Evolutionary conservation across 257 asterid genomes (phyloP).

Genomic region (Lycium barbarum): DNA sequence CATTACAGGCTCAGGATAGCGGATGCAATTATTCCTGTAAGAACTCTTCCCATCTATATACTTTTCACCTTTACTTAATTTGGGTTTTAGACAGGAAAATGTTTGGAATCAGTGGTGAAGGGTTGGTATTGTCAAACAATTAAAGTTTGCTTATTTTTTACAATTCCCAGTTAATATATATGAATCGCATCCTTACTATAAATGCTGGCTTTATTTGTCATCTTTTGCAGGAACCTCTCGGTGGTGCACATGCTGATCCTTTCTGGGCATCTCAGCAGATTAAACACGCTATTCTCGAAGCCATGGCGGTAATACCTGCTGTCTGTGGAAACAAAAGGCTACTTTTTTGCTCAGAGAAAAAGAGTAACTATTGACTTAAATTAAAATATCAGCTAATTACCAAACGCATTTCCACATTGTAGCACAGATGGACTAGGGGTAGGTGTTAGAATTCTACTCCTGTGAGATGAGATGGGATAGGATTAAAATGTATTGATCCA

Average conservation of each 20-base stretch:
- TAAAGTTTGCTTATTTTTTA: neutral
- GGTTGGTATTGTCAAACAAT: neutral
- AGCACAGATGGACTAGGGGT: neutral
- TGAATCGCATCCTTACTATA: neutral
- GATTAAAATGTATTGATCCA: neutral
- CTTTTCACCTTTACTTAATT: neutral
- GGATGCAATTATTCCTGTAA: constrained; percentile 88
- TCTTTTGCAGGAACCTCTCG: constrained; percentile 85
- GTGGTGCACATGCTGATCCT: constrained; percentile 97
- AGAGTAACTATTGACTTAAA: neutral
- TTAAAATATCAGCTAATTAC: neutral
- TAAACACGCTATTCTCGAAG: constrained; percentile 71
- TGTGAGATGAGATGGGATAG: neutral
- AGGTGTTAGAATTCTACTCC: neutral
- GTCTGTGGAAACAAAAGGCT: constrained; percentile 29
- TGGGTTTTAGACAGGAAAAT: neutral
- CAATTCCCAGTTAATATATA: too few relatives aligned
- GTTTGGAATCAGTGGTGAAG: neutral
- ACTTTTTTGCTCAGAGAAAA: neutral
- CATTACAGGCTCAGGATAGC: constrained; percentile 64
- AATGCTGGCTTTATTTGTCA: neutral
- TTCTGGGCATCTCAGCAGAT: constrained; percentile 94
- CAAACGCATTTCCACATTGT: neutral
- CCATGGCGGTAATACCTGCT: constrained; percentile 69
- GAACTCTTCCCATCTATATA: neutral